Evolutionary conservation across 768 basidiomycete genomes (phyloP).

Genomic region (Trametes coccinea): DNA sequence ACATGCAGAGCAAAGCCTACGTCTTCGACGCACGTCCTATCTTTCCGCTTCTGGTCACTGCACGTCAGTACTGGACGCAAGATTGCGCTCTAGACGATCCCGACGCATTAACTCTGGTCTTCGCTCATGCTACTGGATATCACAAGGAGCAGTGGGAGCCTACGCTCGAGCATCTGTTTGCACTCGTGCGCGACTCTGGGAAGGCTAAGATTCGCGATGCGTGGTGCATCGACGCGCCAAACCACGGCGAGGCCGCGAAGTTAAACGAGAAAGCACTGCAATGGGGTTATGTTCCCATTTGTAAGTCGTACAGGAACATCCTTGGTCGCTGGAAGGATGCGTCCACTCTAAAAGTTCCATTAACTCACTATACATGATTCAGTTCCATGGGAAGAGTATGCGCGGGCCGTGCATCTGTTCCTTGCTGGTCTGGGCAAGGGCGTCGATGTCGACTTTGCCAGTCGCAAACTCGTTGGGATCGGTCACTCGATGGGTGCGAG

Average conservation of each 20-base stretch:
- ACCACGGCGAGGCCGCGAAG: constrained; percentile 53
- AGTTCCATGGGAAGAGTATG: constrained; percentile 60
- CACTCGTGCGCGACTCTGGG: constrained; percentile 22
- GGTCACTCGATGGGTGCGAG: constrained; percentile 59
- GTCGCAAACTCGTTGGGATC: constrained; percentile 49
- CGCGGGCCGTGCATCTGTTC: constrained; percentile 47
- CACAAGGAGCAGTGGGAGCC: constrained; percentile 66
- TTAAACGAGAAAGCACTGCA: constrained; percentile 47
- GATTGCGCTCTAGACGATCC: constrained; percentile 11
- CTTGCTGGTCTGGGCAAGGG: constrained; percentile 50
- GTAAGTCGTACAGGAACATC: constrained; percentile 33
- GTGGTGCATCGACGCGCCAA: constrained; percentile 55
- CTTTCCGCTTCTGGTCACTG: constrained; percentile 49
- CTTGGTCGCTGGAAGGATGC: neutral
- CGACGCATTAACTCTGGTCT: constrained; percentile 45
- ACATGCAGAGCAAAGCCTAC: constrained; percentile 29
- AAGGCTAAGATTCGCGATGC: constrained; percentile 44
- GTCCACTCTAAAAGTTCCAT: too few relatives aligned
- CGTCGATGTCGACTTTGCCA: constrained; percentile 49
- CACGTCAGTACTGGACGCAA: constrained; percentile 46
- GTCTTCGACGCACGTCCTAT: constrained; percentile 55
- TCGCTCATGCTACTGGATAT: constrained; percentile 53
- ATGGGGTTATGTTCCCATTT: constrained; percentile 43
- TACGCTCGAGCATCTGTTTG: constrained; percentile 47
- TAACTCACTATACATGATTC: neutral